Evolutionary conservation across 768 basidiomycete genomes (phyloP).

Genomic region (Pleurotus sapidus): DNA sequence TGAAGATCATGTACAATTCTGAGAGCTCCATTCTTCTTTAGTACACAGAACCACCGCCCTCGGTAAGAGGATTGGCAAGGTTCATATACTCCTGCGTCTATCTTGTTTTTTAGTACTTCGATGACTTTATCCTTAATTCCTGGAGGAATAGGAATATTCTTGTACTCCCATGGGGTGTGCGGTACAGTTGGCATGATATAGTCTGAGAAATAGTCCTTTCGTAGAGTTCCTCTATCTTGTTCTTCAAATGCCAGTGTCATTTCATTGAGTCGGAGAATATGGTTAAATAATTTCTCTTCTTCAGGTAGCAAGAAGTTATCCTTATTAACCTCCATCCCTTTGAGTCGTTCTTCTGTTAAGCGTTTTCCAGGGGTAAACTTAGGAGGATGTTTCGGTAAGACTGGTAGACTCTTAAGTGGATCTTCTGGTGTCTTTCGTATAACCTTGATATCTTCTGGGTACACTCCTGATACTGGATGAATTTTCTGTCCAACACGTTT

Average conservation of each 20-base stretch:
- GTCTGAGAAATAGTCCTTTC: slow-evolving; percentile 11
- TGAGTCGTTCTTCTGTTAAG: slow-evolving; percentile 20
- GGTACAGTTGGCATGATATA: slow-evolving; percentile 9
- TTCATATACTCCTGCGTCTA: slow-evolving; percentile 13
- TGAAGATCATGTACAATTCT: slow-evolving; percentile 7
- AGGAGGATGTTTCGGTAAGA: slow-evolving; percentile 23
- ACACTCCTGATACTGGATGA: slow-evolving; percentile 28
- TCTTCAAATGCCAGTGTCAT: slow-evolving; percentile 28
- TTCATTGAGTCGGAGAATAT: slow-evolving; percentile 26
- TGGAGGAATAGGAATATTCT: slow-evolving; percentile 14
- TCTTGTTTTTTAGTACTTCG: slow-evolving; percentile 11
- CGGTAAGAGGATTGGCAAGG: slow-evolving; percentile 13
- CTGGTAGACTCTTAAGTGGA: slow-evolving; percentile 24
- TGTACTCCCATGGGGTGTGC: background rate
- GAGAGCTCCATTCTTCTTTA: slow-evolving; percentile 13
- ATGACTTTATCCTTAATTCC: slow-evolving; percentile 14
- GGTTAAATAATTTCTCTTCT: slow-evolving; percentile 5
- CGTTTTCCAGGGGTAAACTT: slow-evolving; percentile 22
- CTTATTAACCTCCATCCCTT: slow-evolving; percentile 18
- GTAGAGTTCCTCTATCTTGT: slow-evolving; percentile 16
- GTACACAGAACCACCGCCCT: slow-evolving; percentile 11
- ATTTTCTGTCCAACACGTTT: slow-evolving; percentile 26
- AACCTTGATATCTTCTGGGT: slow-evolving; percentile 29
- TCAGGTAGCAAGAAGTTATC: slow-evolving; percentile 28
- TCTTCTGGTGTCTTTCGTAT: slow-evolving; percentile 25